A percentile compares a stretch with the other conserved stretches of the same genome.
Conservation (phyloP, 257 asterid genomes). For the Plectranthus barbatus region DNA sequence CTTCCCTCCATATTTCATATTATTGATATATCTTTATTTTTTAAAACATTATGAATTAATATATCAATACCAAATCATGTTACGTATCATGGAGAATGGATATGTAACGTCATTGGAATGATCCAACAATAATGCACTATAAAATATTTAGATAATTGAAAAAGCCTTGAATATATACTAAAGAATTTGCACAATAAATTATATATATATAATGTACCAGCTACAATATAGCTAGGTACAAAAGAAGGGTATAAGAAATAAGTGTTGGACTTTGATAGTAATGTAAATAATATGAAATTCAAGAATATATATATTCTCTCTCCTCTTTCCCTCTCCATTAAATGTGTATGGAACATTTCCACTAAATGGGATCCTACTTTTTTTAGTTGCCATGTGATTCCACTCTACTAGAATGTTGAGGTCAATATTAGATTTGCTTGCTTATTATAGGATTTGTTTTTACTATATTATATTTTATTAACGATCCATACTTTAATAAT, state of each 20-base stretch:
- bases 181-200: not conserved
- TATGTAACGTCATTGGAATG: too few relatives aligned
- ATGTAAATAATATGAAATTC: too few relatives aligned
- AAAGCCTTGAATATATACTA: too few relatives aligned
- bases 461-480: too few relatives aligned
- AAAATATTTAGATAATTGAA: too few relatives aligned
- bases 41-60: too few relatives aligned
- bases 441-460: not conserved
- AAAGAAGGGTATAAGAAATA: not conserved
- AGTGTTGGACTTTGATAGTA: not conserved
- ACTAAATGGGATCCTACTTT: conserved; percentile 13
- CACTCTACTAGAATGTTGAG: conserved; percentile 9
- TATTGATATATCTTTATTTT: too few relatives aligned
- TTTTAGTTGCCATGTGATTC: conserved; percentile 18
- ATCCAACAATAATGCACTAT: too few relatives aligned
- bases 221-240: conserved; percentile 1
- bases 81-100: too few relatives aligned
- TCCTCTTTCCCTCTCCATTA: conserved; percentile 6
- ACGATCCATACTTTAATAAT: too few relatives aligned
- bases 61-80: too few relatives aligned
- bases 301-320: not conserved
- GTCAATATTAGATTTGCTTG: not conserved
- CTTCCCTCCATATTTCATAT: too few relatives aligned
- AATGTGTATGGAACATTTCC: conserved; percentile 17
- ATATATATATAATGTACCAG: not conserved